phyloP scores from a whole-genome alignment of 2,329 filamentous ascomycete species.

The Magnaporthiopsis incrustans region DNA sequence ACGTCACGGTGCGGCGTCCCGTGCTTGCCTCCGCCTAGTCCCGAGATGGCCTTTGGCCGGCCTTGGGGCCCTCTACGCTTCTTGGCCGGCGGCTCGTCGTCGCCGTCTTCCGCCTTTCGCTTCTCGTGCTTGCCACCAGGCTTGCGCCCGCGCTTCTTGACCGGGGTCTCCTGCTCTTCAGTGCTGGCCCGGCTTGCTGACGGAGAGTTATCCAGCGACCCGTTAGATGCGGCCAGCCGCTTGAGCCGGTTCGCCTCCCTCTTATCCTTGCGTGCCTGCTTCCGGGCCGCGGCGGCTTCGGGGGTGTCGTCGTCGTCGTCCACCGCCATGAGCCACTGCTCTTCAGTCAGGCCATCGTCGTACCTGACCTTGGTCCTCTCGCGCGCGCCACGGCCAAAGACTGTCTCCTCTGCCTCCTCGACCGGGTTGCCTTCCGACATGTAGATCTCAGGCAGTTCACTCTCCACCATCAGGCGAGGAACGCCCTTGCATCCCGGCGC shows the following conservation, averaged over 20 bases:
- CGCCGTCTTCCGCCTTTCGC: conserved; percentile 75
- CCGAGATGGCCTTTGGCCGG: conserved; percentile 52
- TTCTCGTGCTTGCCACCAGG: conserved; percentile 68
- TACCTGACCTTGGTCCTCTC: conserved; percentile 93
- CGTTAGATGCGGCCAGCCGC: conserved; percentile 29
- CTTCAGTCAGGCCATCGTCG: conserved; percentile 94
- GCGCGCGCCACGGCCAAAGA: conserved; percentile 80
- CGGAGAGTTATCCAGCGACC: conserved; percentile 60
- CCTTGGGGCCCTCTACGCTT: conserved; percentile 67
- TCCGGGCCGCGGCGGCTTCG: conserved; percentile 85
- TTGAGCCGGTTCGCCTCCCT: conserved; percentile 69
- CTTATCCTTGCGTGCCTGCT: conserved; percentile 75
- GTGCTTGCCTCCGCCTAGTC: conserved; percentile 22
- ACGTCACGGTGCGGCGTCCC: conserved; percentile 50
- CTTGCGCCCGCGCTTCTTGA: conserved; percentile 81
- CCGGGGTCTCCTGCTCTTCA: conserved; percentile 60
- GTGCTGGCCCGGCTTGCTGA: conserved; percentile 73
- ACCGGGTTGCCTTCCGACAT: conserved; percentile 77
- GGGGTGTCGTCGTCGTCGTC: conserved; percentile 94
- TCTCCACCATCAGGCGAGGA: conserved; percentile 77
- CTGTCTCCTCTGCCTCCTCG: conserved; percentile 69
- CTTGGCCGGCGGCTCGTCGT: conserved; percentile 70
- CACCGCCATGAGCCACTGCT: conserved; percentile 97
- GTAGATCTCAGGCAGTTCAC: conserved; percentile 90
- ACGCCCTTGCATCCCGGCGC: conserved; percentile 51